Evolutionary conservation across 108 stramenopile species (phyloP), one percentile per base, ranked within the genome.

Genomic region (Fistulifera pelliculosa): DNA sequence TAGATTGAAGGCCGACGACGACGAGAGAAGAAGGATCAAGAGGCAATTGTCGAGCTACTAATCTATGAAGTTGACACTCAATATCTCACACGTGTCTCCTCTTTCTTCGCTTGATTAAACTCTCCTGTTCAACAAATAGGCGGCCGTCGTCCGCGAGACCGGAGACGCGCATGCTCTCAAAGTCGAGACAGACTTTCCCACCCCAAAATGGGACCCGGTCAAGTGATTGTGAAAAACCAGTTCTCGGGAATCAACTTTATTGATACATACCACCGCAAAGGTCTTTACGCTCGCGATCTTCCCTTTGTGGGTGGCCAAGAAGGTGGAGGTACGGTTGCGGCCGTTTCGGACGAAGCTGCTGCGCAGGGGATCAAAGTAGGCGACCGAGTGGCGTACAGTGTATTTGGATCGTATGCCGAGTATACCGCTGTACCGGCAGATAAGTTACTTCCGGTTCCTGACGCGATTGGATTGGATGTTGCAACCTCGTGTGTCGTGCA

Each of bases 181-280:
- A 23, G 41, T 64, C 22, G 79, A 73, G 39, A 51, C 58, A 14
- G 69, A 82, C 27, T 75, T 73, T 57, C 79, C 85, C 49, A 67
- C 59, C 81, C 85, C 22, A 31, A 42, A 0, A 22, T 78, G 31
- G 51, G 55, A 12, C 48, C 62, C 0, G 80, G 81, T 17, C 67
- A 76, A 47, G 82, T 80, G 14, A 71, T 90, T 21, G 77, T 83
- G 16, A 71, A 73, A 58, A 90, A 90, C 64, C 58, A 76, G 45
- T 90, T 51, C 58, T 76, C 82, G 19, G 84, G 88, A 52, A 64
- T 90, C 52, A 90, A 90, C 76, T 90, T 90, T 66, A 90, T 90
- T 48, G 83, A 83, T 54, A 90, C 88, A 10, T 90, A 90, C 66
- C 79, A 83, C 49, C 65, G 88, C 41, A 77, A 65, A 17, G 88